A percentile compares a stretch with the other conserved stretches of the same genome.
These are phyloP conservation scores for Laguncularia racemosa DNA, from an alignment of 345 rosid genomes.

Conservation along the genomic window DNA sequence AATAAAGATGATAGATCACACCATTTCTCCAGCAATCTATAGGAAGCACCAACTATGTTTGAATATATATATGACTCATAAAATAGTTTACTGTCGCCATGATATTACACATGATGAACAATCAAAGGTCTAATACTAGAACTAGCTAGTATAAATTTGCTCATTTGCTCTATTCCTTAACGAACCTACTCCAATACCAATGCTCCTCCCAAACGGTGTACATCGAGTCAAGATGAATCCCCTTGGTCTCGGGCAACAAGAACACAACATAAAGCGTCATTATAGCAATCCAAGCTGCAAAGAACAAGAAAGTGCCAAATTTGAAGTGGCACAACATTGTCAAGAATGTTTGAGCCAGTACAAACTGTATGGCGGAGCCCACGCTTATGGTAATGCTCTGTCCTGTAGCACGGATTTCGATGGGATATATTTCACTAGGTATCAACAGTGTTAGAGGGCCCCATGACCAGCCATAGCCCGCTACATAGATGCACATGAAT, in stretches of 20 bases:
- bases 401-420: slow-evolving; percentile 42
- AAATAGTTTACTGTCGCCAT: no score
- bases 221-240: slow-evolving; percentile 45
- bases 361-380: slow-evolving; percentile 34
- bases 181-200: slow-evolving; percentile 48
- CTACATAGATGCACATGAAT: slow-evolving; percentile 42
- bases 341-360: slow-evolving; percentile 40
- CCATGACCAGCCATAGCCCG: slow-evolving; percentile 65
- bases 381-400: slow-evolving; percentile 42
- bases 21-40: no score
- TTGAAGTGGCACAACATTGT: slow-evolving; percentile 49
- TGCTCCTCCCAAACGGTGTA: slow-evolving; percentile 41
- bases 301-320: slow-evolving; percentile 46
- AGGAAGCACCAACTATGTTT: no score
- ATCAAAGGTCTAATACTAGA: no score
- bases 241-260: slow-evolving; percentile 56
- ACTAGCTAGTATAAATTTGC: no score
- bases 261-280: slow-evolving; percentile 39
- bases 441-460: slow-evolving; percentile 54
- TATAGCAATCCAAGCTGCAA: slow-evolving; percentile 32
- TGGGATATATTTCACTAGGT: slow-evolving; percentile 52
- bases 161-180: not conserved
- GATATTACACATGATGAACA: no score
- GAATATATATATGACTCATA: no score
- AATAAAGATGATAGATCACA: no score